Base-by-base conservation (phyloP, 371 early-diverging fungal species). In the Cladochytrium tenue region DNA sequence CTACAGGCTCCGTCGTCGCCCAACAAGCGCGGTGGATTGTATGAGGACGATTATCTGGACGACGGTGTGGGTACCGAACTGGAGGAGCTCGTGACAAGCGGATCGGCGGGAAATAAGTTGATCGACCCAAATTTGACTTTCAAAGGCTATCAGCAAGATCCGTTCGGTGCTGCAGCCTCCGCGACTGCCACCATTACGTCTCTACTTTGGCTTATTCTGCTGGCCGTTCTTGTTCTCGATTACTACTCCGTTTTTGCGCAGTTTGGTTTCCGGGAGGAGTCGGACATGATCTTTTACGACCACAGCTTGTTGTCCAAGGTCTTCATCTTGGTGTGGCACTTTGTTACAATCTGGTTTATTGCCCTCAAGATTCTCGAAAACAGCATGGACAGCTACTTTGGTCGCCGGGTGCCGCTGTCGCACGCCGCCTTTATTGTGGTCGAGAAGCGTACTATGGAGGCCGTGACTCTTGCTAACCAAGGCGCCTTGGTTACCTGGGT, bases 301-400 rank as follows among this genome's bases (percentile, higher is more conserved):
- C 82, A 84, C 25, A 82, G 86, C 58, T 69, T 81, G 32, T 82
- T 87, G 1, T 85, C 85, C 55, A 75, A 79, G 27, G 83, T 86
- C 35, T 90, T 89, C 62, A 83, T 87, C 57, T 77, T 87, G n/a
- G 76, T 88, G 27, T 91, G 92, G 92, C 88, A 88, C 56, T 53
- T 89, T 57, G 71, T 83, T 4, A 81, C 81, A 0, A 69, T 87
- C 27, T 90, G 90, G 92, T 81, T 89, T 64, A 67, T 82, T 20
- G 63, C 71, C 5, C 66, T 89, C 55, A 76, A 86, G 56, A 53
- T 87, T 10, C 81, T 84, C 60, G 67, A 71, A 43, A 64, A 63
- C 10, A n/a, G 32, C 27, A 32, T 55, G 10, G 62, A 66, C 15
- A 88, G 89, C 63, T 89, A 84, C 64, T 90, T 89, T 78, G 81